Conservation (phyloP, 2,329 filamentous ascomycete species). For the Fusarium circinatum region DNA sequence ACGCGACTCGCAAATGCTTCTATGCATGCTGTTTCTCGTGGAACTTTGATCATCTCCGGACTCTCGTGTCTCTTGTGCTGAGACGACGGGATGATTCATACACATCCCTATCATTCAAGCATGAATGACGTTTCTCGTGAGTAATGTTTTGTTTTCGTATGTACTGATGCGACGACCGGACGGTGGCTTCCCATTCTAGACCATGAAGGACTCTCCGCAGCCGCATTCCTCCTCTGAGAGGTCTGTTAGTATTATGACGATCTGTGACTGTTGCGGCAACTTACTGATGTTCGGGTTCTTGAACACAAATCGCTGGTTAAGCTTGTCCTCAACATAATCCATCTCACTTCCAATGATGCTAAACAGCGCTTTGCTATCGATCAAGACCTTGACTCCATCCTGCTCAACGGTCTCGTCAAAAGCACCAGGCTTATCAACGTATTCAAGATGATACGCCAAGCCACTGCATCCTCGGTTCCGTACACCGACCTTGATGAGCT, state of each 20-base stretch:
- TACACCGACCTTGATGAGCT: slow-evolving; percentile 93
- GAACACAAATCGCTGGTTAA: slow-evolving; percentile 93
- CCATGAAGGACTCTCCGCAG: slow-evolving; percentile 96
- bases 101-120: slow-evolving; percentile 1
- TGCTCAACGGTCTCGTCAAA: slow-evolving; percentile 96
- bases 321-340: slow-evolving; percentile 98
- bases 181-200: slow-evolving; percentile 52
- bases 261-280: slow-evolving; percentile 51
- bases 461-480: slow-evolving; percentile 95
- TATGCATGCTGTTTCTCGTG: slow-evolving; percentile 19
- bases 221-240: slow-evolving; percentile 91
- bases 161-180: not conserved
- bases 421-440: slow-evolving; percentile 86
- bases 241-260: slow-evolving; percentile 44
- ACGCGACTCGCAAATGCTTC: slow-evolving; percentile 25
- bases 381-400: slow-evolving; percentile 93
- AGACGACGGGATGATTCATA: not conserved
- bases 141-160: slow-evolving; percentile 3
- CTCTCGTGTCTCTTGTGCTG: not conserved
- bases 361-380: slow-evolving; percentile 96
- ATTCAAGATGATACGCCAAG: slow-evolving; percentile 92
- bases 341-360: slow-evolving; percentile 99
- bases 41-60: not conserved
- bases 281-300: slow-evolving; percentile 98
- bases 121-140: slow-evolving; percentile 28